Conservation (phyloP, 371 early-diverging fungal genomes). For the Mucor indicus region DNA sequence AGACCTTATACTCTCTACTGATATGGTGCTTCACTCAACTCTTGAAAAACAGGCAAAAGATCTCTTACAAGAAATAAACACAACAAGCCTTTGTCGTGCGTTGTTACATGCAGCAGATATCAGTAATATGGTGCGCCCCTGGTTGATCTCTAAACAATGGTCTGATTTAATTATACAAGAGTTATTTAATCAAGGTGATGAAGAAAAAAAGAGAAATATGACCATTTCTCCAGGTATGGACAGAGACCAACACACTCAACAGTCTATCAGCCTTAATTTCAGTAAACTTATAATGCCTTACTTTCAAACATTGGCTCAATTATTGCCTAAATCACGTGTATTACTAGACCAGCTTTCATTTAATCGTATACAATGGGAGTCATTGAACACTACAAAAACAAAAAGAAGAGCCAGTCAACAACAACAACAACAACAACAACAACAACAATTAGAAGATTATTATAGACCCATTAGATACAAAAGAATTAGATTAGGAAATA, state of each 20-base stretch:
- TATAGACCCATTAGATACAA: constrained; percentile 9
- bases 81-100: constrained; percentile 57
- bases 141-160: constrained; percentile 84
- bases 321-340: constrained; percentile 56
- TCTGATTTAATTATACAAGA: constrained; percentile 83
- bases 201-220: constrained; percentile 66
- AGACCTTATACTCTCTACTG: constrained; percentile 72
- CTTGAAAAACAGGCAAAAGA: constrained; percentile 49
- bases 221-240: constrained; percentile 90
- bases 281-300: constrained; percentile 82
- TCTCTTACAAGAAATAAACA: constrained; percentile 17
- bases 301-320: constrained; percentile 68
- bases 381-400: background rate
- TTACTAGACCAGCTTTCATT: constrained; percentile 32
- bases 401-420: constrained; percentile 4
- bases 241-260: constrained; percentile 67
- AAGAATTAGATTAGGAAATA: constrained; percentile 7
- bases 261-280: constrained; percentile 76
- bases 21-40: constrained; percentile 77
- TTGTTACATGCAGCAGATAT: constrained; percentile 88
- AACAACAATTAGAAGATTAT: background rate
- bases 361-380: constrained; percentile 44
- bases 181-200: constrained; percentile 84
- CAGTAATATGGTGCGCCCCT: constrained; percentile 84
- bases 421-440: background rate